These are phyloP conservation scores for Gnomoniopsis smithogilvyi DNA, from an alignment of 2,329 filamentous ascomycete species.

Conservation along the genomic window DNA sequence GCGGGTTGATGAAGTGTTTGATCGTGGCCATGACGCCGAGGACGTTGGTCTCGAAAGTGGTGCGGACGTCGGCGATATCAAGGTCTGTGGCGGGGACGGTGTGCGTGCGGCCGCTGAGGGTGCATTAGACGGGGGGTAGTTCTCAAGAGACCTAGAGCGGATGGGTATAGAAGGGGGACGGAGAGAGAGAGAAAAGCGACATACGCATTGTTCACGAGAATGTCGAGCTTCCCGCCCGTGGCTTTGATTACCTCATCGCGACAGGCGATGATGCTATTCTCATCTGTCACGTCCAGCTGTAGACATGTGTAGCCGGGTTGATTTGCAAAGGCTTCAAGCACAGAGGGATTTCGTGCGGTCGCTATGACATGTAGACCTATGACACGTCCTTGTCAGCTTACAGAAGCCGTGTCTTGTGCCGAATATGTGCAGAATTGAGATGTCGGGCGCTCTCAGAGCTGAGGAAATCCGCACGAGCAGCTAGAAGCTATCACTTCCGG, in stretches of 20 bases:
- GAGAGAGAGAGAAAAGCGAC: constrained; percentile 13
- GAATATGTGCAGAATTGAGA: too few relatives aligned
- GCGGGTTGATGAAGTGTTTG: constrained; percentile 45
- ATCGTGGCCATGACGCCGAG: constrained; percentile 56
- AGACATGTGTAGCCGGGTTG: constrained; percentile 44
- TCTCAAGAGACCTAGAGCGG: background rate
- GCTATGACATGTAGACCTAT: constrained; percentile 54
- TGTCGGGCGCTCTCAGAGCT: too few relatives aligned
- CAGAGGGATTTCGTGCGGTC: constrained; percentile 48
- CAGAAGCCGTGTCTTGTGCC: background rate
- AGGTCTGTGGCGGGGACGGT: constrained; percentile 27
- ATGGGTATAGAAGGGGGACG: background rate
- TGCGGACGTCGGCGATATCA: constrained; percentile 48
- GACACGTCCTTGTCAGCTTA: background rate
- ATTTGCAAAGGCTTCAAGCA: constrained; percentile 42
- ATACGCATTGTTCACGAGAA: constrained; percentile 59
- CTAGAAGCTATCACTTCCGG: too few relatives aligned
- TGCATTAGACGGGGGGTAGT: background rate
- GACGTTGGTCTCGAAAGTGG: constrained; percentile 55
- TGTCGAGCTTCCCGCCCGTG: constrained; percentile 51
- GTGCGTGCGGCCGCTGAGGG: constrained; percentile 14
- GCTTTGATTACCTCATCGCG: constrained; percentile 43
- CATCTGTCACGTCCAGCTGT: constrained; percentile 50
- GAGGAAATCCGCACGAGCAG: too few relatives aligned
- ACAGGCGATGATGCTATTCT: constrained; percentile 47